A percentile compares a stretch with the other conserved stretches of the same genome.
phyloP scores from a whole-genome alignment of 495 filamentous ascomycete species.

The Podospora didyma region DNA sequence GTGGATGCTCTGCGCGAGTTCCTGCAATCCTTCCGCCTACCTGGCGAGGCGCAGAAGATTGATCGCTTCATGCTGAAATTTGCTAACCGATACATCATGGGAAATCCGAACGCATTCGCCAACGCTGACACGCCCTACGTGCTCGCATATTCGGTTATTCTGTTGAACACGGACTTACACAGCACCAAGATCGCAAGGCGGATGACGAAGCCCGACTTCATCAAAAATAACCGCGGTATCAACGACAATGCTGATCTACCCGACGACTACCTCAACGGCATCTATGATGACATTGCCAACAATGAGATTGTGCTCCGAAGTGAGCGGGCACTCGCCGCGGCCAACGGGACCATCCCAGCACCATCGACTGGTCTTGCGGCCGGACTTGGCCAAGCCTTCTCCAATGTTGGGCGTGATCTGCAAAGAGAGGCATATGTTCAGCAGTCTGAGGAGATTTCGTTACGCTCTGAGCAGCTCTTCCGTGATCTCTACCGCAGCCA shows the following conservation, averaged over 20 bases:
- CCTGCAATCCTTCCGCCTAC: constrained; percentile 89
- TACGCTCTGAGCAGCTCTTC: constrained; percentile 70
- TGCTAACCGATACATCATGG: constrained; percentile 88
- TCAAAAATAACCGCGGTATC: constrained; percentile 98
- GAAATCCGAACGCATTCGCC: constrained; percentile 95
- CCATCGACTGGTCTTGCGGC: constrained; percentile 71
- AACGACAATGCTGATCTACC: constrained; percentile 94
- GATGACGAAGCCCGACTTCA: constrained; percentile 96
- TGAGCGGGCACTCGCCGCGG: constrained; percentile 82
- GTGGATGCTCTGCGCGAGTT: constrained; percentile 89
- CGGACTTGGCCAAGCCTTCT: constrained; percentile 82
- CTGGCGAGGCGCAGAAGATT: constrained; percentile 97
- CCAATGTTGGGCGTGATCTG: constrained; percentile 84
- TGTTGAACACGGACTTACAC: constrained; percentile 96
- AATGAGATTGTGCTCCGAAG: constrained; percentile 95
- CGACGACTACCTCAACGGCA: constrained; percentile 82
- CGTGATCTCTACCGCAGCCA: constrained; percentile 85
- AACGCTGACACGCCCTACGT: constrained; percentile 98
- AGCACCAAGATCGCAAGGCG: constrained; percentile 78
- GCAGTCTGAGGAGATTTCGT: constrained; percentile 84
- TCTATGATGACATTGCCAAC: constrained; percentile 84
- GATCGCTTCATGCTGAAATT: constrained; percentile 99
- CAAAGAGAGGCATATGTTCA: constrained; percentile 91
- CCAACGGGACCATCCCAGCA: constrained; percentile 56
- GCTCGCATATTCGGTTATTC: constrained; percentile 89